Conservation (phyloP, 768 basidiomycete species). For the Hysterangium stoloniferum region DNA sequence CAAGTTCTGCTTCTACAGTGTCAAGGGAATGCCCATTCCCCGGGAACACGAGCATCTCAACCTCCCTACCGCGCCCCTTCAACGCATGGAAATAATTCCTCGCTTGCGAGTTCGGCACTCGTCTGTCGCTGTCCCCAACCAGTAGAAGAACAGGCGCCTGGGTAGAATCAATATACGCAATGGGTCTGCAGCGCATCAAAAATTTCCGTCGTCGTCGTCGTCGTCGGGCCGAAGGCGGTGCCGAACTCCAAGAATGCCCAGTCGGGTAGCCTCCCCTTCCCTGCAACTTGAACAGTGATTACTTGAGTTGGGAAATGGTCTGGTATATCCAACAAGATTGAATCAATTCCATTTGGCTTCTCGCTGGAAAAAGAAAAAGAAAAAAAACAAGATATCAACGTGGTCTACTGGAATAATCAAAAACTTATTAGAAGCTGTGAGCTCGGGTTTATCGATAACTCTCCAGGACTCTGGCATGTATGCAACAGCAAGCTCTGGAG, state of each 20-base stretch:
- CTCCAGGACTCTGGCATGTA: conserved; percentile 30
- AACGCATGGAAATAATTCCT: conserved; percentile 59
- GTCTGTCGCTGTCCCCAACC: conserved; percentile 51
- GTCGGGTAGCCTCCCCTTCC: conserved; percentile 35
- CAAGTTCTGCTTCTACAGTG: conserved; percentile 5
- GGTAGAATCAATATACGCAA: conserved; percentile 43
- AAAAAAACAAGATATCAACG: too few relatives aligned
- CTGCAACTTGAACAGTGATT: conserved; percentile 12
- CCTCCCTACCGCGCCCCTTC: conserved; percentile 35
- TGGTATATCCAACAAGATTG: conserved; percentile 40
- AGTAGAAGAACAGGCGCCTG: conserved; percentile 47
- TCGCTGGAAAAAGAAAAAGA: conserved; percentile 29
- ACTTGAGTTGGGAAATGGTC: conserved; percentile 44
- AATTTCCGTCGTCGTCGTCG: conserved; percentile 36
- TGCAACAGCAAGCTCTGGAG: conserved; percentile 44
- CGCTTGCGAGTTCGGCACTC: conserved; percentile 58
- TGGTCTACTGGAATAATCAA: not conserved
- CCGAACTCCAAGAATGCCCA: conserved; percentile 46
- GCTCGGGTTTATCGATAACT: conserved; percentile 35
- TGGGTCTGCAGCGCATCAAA: conserved; percentile 45
- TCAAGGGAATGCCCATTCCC: conserved; percentile 63
- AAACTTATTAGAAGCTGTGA: conserved; percentile 35
- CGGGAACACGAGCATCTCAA: conserved; percentile 55
- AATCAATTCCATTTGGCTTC: conserved; percentile 33
- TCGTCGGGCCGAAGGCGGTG: conserved; percentile 27